These are phyloP conservation scores for Calonectria crousiana DNA, from an alignment of 2,329 filamentous ascomycete genomes.

Conservation along the genomic window DNA sequence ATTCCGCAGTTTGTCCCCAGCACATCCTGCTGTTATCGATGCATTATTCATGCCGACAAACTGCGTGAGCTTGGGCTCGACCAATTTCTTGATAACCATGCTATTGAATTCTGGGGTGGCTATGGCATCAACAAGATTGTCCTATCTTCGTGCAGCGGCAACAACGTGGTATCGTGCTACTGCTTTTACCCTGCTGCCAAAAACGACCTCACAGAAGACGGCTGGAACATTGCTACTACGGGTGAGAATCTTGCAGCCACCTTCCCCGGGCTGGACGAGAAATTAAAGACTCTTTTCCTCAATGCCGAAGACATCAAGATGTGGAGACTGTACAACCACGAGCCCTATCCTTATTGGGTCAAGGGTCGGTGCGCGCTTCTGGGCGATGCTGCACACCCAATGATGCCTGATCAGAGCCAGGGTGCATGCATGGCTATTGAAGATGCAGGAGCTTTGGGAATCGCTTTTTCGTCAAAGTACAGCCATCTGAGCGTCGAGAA, in stretches of 20 bases:
- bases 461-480: slow-evolving; percentile 62
- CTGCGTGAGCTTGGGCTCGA: slow-evolving; percentile 66
- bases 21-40: slow-evolving; percentile 69
- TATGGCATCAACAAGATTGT: slow-evolving; percentile 72
- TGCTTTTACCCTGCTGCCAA: slow-evolving; percentile 73
- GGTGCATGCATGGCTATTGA: slow-evolving; percentile 76
- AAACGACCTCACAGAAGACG: slow-evolving; percentile 68
- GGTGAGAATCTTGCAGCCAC: slow-evolving; percentile 68
- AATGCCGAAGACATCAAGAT: slow-evolving; percentile 72
- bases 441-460: slow-evolving; percentile 70
- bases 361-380: slow-evolving; percentile 64
- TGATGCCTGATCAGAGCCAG: slow-evolving; percentile 76
- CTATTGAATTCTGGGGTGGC: slow-evolving; percentile 77
- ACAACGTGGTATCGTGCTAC: slow-evolving; percentile 72
- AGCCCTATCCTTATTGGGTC: slow-evolving; percentile 65
- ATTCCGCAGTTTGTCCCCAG: slow-evolving; percentile 64
- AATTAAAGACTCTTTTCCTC: slow-evolving; percentile 64
- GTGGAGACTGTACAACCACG: slow-evolving; percentile 63
- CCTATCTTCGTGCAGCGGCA: slow-evolving; percentile 72
- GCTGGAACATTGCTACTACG: slow-evolving; percentile 64
- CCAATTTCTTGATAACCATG: slow-evolving; percentile 67
- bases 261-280: slow-evolving; percentile 67
- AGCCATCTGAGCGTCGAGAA: slow-evolving; percentile 56
- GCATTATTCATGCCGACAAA: slow-evolving; percentile 68
- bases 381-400: slow-evolving; percentile 75